Conservation (phyloP, 768 basidiomycete species). For the Kwoniella bestiolae region DNA sequence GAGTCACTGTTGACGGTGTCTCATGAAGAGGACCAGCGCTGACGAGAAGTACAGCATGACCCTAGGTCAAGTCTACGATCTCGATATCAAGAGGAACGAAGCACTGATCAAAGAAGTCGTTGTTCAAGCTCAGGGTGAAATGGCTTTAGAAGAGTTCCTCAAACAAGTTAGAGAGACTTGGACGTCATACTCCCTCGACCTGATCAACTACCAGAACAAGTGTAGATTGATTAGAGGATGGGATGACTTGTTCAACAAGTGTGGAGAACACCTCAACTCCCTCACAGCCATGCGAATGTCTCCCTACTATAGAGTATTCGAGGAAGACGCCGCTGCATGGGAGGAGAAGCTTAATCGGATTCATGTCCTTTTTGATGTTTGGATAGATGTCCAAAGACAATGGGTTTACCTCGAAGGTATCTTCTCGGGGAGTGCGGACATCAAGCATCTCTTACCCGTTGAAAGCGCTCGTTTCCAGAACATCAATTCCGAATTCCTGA, state of each 20-base stretch:
- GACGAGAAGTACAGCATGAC: conserved; percentile 70
- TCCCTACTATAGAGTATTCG: conserved; percentile 83
- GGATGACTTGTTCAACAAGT: conserved; percentile 97
- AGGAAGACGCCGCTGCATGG: conserved; percentile 74
- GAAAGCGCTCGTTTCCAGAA: conserved; percentile 98
- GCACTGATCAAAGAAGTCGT: conserved; percentile 89
- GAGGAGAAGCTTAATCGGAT: conserved; percentile 96
- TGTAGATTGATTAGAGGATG: conserved; percentile 95
- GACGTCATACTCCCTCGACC: conserved; percentile 91
- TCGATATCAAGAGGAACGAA: conserved; percentile 95
- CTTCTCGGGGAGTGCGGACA: conserved; percentile 98
- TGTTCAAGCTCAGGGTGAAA: conserved; percentile 95
- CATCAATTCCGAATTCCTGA: conserved; percentile 96
- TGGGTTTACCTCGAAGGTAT: conserved; percentile 99
- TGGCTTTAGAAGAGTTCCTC: conserved; percentile 94
- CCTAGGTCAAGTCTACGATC: conserved; percentile 91
- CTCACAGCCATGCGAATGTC: conserved; percentile 96
- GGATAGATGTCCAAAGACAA: conserved; percentile 99
- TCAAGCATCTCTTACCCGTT: conserved; percentile 96
- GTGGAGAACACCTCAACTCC: conserved; percentile 95
- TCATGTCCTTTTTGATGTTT: conserved; percentile 96
- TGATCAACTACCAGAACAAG: conserved; percentile 98
- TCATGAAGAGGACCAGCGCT: not conserved
- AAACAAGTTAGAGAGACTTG: conserved; percentile 96
- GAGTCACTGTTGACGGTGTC: conserved; percentile 29